Evolutionary conservation across 1,284 basidiomycete species (phyloP).

Genomic region (Phylloporus sp.): DNA sequence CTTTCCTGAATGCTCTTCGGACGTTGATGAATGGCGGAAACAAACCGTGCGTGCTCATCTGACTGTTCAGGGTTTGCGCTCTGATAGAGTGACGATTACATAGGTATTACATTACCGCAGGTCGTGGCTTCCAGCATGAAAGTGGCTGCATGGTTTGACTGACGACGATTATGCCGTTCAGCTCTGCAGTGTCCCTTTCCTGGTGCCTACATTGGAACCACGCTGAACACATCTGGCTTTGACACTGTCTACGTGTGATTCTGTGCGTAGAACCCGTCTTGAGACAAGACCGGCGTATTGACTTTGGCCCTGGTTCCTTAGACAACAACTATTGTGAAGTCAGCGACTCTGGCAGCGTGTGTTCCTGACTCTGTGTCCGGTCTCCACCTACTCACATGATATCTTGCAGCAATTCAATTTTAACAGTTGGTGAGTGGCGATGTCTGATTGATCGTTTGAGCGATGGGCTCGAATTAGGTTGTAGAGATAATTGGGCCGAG

Average conservation of each 20-base stretch:
- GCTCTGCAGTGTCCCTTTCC: slow-evolving; percentile 74
- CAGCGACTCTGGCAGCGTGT: slow-evolving; percentile 46
- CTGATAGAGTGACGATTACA: slow-evolving; percentile 9
- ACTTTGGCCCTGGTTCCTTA: slow-evolving; percentile 5
- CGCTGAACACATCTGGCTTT: slow-evolving; percentile 58
- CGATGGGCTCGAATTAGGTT: not conserved
- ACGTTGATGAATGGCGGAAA: slow-evolving; percentile 49
- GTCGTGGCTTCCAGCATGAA: slow-evolving; percentile 14
- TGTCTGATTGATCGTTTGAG: not conserved
- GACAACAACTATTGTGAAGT: slow-evolving; percentile 66
- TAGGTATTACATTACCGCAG: slow-evolving; percentile 63
- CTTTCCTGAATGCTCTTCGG: slow-evolving; percentile 59
- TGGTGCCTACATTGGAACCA: slow-evolving; percentile 57
- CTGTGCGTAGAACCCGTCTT: slow-evolving; percentile 37
- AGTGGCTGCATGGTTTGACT: not conserved
- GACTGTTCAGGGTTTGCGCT: not conserved
- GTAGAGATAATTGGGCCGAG: slow-evolving; percentile 69
- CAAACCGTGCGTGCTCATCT: slow-evolving; percentile 47
- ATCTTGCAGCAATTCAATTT: slow-evolving; percentile 53
- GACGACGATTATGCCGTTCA: not conserved
- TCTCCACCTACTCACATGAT: not conserved
- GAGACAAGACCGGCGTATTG: slow-evolving; percentile 1
- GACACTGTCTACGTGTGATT: slow-evolving; percentile 70
- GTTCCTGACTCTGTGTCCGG: slow-evolving; percentile 11
- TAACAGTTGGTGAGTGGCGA: slow-evolving; percentile 45